These are phyloP conservation scores for Jimgerdemannia flammicorona DNA, from an alignment of 192 early-diverging fungal species.

Conservation along the genomic window DNA sequence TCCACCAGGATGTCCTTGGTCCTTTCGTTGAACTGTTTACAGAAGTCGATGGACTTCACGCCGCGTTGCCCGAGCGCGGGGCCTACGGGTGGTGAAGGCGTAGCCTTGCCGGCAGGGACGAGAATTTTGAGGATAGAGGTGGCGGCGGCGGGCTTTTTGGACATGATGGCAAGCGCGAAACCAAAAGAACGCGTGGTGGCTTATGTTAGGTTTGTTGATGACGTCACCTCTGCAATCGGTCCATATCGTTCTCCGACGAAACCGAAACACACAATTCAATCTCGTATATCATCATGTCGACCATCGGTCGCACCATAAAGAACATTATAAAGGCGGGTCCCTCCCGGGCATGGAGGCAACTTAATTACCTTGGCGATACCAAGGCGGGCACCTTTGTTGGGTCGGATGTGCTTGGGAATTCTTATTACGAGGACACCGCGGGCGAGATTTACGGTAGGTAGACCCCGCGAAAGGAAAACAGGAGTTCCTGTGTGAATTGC, in stretches of 20 bases:
- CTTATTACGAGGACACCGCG: constrained; percentile 63
- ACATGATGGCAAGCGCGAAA: constrained; percentile 18
- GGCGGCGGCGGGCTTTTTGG: constrained; percentile 34
- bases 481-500: background rate
- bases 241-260: too few species aligned
- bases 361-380: constrained; percentile 54
- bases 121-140: constrained; percentile 64
- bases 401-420: constrained; percentile 69
- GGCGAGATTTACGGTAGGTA: constrained; percentile 64
- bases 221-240: too few species aligned
- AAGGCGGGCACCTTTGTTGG: constrained; percentile 73
- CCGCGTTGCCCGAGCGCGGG: constrained; percentile 95
- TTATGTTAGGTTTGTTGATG: background rate
- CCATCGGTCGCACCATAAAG: constrained; percentile 50
- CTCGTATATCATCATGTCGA: constrained; percentile 29
- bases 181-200: background rate
- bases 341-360: constrained; percentile 37
- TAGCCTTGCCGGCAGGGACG: constrained; percentile 90
- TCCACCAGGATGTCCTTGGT: constrained; percentile 79
- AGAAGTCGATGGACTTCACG: constrained; percentile 98
- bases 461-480: background rate
- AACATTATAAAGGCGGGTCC: constrained; percentile 53
- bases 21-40: constrained; percentile 96
- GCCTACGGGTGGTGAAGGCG: constrained; percentile 90
- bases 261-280: background rate